phyloP scores from a whole-genome alignment of 495 filamentous ascomycete species.

The Pseudomonodictys pantanalensis region DNA sequence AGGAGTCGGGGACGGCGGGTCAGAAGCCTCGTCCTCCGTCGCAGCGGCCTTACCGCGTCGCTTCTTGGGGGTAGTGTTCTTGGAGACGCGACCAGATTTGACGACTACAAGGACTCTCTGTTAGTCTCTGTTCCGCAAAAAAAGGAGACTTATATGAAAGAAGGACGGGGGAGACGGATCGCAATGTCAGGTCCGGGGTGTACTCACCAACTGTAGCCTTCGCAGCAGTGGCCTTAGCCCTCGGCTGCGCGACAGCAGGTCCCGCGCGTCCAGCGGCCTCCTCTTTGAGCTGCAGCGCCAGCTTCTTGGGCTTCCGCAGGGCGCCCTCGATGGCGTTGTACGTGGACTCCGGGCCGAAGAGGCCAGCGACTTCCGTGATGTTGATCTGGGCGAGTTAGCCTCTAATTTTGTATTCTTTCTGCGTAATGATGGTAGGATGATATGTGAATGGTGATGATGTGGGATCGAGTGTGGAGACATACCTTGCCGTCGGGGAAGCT shows the following conservation, averaged over 20 bases:
- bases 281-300: constrained; percentile 12
- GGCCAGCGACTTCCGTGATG: constrained; percentile 19
- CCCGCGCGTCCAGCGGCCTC: background rate
- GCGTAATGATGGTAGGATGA: background rate
- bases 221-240: background rate
- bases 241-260: background rate
- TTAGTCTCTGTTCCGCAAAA: background rate
- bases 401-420: background rate
- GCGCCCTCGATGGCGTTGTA: constrained; percentile 28
- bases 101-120: constrained; percentile 2
- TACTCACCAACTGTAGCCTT: background rate
- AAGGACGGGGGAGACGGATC: no score
- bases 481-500: constrained; percentile 13
- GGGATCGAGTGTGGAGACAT: background rate
- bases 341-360: constrained; percentile 26
- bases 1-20: no score
- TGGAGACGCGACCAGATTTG: constrained; percentile 20
- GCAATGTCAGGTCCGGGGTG: background rate
- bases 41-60: no score
- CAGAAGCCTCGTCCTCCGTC: no score
- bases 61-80: no score
- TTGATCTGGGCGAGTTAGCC: constrained; percentile 17
- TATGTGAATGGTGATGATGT: background rate
- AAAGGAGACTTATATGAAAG: no score
- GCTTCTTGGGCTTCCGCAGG: constrained; percentile 17